phyloP scores from a whole-genome alignment of 805 yeast genomes.

The Candida michaelii region DNA sequence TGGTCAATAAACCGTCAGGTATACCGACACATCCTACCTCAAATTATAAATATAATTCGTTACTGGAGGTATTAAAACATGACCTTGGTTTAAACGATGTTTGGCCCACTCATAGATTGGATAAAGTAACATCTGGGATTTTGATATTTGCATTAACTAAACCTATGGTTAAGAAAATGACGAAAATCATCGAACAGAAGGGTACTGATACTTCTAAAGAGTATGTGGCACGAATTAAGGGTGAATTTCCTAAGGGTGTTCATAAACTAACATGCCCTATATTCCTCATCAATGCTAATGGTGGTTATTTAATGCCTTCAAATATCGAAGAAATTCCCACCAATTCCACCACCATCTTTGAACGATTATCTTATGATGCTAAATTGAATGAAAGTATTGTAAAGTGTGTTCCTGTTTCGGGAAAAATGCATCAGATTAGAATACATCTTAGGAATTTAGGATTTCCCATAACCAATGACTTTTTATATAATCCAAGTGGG shows the following conservation, averaged over 20 bases:
- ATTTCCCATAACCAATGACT: conserved; percentile 84
- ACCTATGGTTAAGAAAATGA: conserved; percentile 30
- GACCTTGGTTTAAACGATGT: conserved; percentile 27
- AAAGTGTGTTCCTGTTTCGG: conserved; percentile 49
- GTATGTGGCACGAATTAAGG: conserved; percentile 47
- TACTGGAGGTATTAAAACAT: conserved; percentile 41
- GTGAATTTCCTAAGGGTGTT: conserved; percentile 36
- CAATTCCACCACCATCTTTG: conserved; percentile 35
- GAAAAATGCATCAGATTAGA: conserved; percentile 58
- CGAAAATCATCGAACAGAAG: conserved; percentile 30
- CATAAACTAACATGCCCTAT: conserved; percentile 39
- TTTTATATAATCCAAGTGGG: conserved; percentile 26
- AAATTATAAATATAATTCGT: conserved; percentile 41
- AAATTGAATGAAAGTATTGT: conserved; percentile 42
- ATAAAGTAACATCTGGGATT: conserved; percentile 53
- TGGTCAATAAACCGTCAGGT: conserved; percentile 53
- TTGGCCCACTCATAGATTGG: conserved; percentile 51
- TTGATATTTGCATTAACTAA: conserved; percentile 42
- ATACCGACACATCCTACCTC: conserved; percentile 56
- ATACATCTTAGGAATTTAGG: conserved; percentile 62
- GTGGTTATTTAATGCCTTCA: conserved; percentile 34
- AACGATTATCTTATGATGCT: conserved; percentile 27
- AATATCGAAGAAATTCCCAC: conserved; percentile 24
- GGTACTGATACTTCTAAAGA: conserved; percentile 32
- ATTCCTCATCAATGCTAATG: conserved; percentile 33